phyloP scores from a whole-genome alignment of 176 grass and related monocot species.

The Lolium perenne region DNA sequence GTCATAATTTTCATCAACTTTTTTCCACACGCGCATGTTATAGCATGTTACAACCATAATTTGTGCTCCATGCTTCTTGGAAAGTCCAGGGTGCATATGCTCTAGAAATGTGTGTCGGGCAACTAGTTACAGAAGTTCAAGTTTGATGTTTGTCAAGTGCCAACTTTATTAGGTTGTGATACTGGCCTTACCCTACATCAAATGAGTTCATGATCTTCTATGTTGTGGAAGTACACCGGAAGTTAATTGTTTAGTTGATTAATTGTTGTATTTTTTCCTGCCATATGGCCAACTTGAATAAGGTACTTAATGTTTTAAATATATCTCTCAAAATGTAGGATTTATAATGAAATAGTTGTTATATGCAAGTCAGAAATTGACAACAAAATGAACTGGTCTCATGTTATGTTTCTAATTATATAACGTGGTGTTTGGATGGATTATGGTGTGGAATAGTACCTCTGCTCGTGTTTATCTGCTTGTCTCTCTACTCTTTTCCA shows the following conservation, averaged over 20 bases:
- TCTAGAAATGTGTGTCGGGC: neutral
- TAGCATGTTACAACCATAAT: neutral
- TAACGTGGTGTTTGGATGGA: neutral
- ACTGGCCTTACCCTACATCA: neutral
- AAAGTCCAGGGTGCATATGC: neutral
- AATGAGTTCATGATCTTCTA: slow-evolving; percentile 4
- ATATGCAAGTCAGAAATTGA: neutral
- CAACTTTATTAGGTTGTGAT: neutral
- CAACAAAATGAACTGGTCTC: neutral
- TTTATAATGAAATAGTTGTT: slow-evolving; percentile 24
- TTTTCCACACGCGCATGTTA: neutral
- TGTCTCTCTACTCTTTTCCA: neutral
- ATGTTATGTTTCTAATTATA: neutral
- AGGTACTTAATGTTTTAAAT: neutral
- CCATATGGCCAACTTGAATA: neutral
- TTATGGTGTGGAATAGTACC: slow-evolving; percentile 5
- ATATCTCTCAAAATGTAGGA: neutral
- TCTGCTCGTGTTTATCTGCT: neutral
- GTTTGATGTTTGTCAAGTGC: neutral
- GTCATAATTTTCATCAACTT: neutral
- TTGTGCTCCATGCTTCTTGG: neutral
- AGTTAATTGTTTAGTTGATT: neutral
- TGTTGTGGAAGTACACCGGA: neutral
- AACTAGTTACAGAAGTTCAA: neutral
- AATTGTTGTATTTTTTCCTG: neutral